Percentiles rank a stretch among this genome's conserved stretches.
Conservation (phyloP, 306 rosid species). For the Potentilla sterilis region DNA sequence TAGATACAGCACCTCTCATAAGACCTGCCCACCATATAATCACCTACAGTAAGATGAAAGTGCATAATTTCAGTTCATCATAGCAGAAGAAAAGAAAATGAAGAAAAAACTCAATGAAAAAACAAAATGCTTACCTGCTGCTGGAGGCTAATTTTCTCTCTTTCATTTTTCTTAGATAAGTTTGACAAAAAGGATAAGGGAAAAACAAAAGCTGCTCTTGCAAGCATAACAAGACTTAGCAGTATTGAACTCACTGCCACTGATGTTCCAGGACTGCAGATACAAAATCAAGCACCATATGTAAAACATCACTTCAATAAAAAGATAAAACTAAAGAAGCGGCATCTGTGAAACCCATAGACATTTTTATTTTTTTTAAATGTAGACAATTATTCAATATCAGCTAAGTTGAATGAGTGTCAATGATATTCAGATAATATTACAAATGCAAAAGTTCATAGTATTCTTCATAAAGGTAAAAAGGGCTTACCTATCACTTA, state of each 20-base stretch:
- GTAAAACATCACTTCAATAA: background rate
- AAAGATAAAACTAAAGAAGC: background rate
- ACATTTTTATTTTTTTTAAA: no score
- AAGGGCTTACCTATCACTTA: slow-evolving; percentile 74
- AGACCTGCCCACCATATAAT: slow-evolving; percentile 99
- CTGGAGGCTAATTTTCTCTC: slow-evolving; percentile 53
- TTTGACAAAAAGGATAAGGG: slow-evolving; percentile 85
- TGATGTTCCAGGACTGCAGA: slow-evolving; percentile 84
- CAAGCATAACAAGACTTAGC: slow-evolving; percentile 64
- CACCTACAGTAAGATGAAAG: slow-evolving; percentile 42
- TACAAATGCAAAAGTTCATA: slow-evolving; percentile 10
- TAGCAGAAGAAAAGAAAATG: slow-evolving; percentile 6
- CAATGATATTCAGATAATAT: slow-evolving; percentile 7
- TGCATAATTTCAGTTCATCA: slow-evolving; percentile 20
- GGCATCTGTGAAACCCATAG: background rate
- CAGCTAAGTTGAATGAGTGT: slow-evolving; percentile 12
- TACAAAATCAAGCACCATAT: slow-evolving; percentile 26
- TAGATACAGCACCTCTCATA: slow-evolving; percentile 99
- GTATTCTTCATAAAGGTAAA: background rate
- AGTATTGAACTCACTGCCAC: slow-evolving; percentile 75
- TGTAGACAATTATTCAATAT: slow-evolving; percentile 3
- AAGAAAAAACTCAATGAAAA: slow-evolving; percentile 8
- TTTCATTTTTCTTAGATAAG: slow-evolving; percentile 50
- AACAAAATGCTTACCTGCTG: slow-evolving; percentile 57
- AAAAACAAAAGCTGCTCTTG: slow-evolving; percentile 92